Conservation (phyloP, 148 eudicot species). For the Rhododendron ovatum region DNA sequence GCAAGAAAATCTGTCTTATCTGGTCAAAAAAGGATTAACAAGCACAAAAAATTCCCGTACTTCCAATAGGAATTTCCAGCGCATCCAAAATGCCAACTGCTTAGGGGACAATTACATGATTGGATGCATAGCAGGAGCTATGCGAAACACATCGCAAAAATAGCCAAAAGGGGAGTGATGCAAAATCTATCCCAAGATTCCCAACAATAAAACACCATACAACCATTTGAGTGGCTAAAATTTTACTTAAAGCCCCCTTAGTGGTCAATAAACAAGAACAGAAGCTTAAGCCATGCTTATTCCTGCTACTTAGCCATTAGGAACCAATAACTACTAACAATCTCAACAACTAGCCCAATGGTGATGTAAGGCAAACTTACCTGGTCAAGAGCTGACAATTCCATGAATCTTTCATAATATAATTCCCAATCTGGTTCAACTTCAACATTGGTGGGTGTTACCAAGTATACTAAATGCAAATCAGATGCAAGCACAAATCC, state of each 20-base stretch:
- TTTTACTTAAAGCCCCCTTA: no score
- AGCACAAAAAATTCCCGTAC: neutral
- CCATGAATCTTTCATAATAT: constrained; percentile 90
- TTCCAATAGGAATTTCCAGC: neutral
- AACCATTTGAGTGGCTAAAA: neutral
- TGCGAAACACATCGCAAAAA: neutral
- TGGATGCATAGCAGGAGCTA: neutral
- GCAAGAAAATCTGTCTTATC: neutral
- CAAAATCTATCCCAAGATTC: neutral
- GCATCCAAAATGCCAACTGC: neutral
- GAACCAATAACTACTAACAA: constrained; percentile 1
- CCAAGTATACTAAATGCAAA: constrained; percentile 92
- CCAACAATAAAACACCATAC: neutral
- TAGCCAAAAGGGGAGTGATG: neutral
- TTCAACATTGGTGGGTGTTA: constrained; percentile 93
- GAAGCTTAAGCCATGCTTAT: neutral
- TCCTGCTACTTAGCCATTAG: neutral
- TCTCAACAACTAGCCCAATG: neutral
- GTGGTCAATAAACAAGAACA: neutral
- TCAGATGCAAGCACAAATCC: constrained; percentile 98
- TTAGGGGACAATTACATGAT: neutral
- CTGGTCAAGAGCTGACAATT: constrained; percentile 82
- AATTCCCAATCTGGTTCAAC: constrained; percentile 99
- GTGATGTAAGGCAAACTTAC: constrained; percentile 30
- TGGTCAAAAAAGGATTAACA: neutral